Percentiles rank a stretch among this genome's conserved stretches.
phyloP scores from a whole-genome alignment of 2,329 filamentous ascomycete species.

The Ascomycota sp. region DNA sequence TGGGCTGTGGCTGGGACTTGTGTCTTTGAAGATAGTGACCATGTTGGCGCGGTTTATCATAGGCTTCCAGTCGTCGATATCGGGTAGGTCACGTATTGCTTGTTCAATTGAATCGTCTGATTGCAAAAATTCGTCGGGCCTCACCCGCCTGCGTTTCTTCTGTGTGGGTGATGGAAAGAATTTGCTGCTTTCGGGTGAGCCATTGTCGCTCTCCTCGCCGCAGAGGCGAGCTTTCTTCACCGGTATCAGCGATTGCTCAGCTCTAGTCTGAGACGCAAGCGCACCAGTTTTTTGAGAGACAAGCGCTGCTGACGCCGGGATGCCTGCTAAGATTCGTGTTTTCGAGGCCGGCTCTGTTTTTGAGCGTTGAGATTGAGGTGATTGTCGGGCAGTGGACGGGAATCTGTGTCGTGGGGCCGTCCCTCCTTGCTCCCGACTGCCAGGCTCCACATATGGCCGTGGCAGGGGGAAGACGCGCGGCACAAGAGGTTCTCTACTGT shows the following conservation, averaged over 20 bases:
- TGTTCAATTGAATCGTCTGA: slow-evolving; percentile 37
- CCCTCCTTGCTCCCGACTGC: slow-evolving; percentile 4
- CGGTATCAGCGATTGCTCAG: slow-evolving; percentile 16
- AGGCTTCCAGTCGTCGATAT: slow-evolving; percentile 25
- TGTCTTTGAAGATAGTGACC: slow-evolving; percentile 24
- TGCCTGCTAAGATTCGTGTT: slow-evolving; percentile 14
- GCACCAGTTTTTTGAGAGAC: slow-evolving; percentile 2
- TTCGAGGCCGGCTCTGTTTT: slow-evolving; percentile 29
- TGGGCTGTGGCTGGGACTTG: slow-evolving; percentile 7
- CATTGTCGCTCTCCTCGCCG: slow-evolving; percentile 16
- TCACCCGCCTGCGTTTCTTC: slow-evolving; percentile 9
- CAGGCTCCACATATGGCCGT: slow-evolving; percentile 28
- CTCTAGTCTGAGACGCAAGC: slow-evolving; percentile 2
- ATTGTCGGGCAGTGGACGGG: slow-evolving; percentile 8
- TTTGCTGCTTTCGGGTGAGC: slow-evolving; percentile 24
- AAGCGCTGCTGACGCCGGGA: slow-evolving; percentile 4
- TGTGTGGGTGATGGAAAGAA: slow-evolving; percentile 23
- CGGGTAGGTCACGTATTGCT: slow-evolving; percentile 26
- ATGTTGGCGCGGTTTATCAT: slow-evolving; percentile 13
- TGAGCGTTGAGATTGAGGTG: slow-evolving; percentile 22
- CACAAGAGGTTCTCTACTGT: slow-evolving; percentile 9
- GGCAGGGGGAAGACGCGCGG: slow-evolving; percentile 36
- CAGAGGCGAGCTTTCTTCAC: slow-evolving; percentile 35
- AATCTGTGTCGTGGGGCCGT: slow-evolving; percentile 3
- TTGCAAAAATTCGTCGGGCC: slow-evolving; percentile 21